Percentiles rank a stretch among this genome's conserved stretches.
Conservation (phyloP, 2,329 filamentous ascomycete genomes). For the Coccinonectria pachysandricola region DNA sequence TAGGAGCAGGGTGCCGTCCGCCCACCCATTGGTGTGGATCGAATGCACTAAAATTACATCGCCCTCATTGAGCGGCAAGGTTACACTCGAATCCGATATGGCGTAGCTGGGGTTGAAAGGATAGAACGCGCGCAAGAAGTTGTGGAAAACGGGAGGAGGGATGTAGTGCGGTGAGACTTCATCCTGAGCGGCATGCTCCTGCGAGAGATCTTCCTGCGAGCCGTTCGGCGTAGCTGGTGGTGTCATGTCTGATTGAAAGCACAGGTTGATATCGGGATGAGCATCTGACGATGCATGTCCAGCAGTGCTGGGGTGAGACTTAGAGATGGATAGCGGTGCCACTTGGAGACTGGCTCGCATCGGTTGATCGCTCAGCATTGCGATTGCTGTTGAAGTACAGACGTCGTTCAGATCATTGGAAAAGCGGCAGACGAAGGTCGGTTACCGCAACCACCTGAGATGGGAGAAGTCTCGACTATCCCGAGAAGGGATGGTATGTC, state of each 20-base stretch:
- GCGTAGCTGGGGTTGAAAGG: constrained; percentile 75
- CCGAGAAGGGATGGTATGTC: not conserved
- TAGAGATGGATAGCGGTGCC: constrained; percentile 47
- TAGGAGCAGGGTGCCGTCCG: constrained; percentile 80
- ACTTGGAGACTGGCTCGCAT: constrained; percentile 50
- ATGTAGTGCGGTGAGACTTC: constrained; percentile 28
- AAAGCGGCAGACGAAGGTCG: constrained; percentile 6
- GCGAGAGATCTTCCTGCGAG: constrained; percentile 52
- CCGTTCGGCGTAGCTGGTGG: constrained; percentile 66
- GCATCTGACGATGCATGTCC: constrained; percentile 21
- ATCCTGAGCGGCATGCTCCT: too few relatives aligned
- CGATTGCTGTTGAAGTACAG: constrained; percentile 19
- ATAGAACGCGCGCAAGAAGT: constrained; percentile 90
- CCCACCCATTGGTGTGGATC: constrained; percentile 97
- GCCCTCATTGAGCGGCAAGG: constrained; percentile 76
- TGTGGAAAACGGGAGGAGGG: constrained; percentile 67
- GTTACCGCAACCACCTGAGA: constrained; percentile 13
- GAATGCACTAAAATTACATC: constrained; percentile 93
- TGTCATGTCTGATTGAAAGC: constrained; percentile 55
- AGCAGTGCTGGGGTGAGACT: constrained; percentile 21
- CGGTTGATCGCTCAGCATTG: constrained; percentile 31
- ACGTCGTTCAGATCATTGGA: constrained; percentile 21
- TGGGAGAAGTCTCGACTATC: constrained; percentile 7
- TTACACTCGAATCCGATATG: constrained; percentile 76
- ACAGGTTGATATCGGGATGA: constrained; percentile 29